Percentiles rank a stretch among this genome's conserved stretches.
phyloP scores from a whole-genome alignment of 2,329 filamentous ascomycete species.

The Colletotrichum magnum region DNA sequence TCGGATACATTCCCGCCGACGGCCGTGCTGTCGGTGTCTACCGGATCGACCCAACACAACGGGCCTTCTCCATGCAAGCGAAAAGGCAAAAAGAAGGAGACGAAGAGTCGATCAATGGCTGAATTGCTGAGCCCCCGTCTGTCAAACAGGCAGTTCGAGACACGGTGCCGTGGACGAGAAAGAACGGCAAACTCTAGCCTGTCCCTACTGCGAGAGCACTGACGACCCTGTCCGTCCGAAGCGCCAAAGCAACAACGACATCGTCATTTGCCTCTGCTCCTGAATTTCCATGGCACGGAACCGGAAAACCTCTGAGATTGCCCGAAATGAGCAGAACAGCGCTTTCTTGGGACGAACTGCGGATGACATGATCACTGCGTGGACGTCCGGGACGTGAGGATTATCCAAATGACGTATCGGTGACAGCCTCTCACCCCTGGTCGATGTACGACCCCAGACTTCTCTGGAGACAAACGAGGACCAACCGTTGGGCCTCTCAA shows the following conservation, averaged over 20 bases:
- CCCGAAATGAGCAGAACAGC: too few species aligned
- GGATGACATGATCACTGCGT: not conserved
- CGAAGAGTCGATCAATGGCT: too few species aligned
- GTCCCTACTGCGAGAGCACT: not conserved
- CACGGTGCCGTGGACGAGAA: not conserved
- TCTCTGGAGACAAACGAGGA: not conserved
- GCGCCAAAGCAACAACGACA: not conserved
- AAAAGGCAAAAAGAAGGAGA: not conserved
- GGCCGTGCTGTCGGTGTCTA: not conserved
- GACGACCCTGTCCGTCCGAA: not conserved
- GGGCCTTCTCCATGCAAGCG: slow-evolving; percentile 6
- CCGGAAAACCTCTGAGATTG: too few species aligned
- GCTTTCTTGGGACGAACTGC: not conserved
- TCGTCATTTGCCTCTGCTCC: too few species aligned
- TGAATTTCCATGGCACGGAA: too few species aligned
- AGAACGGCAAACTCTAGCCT: not conserved
- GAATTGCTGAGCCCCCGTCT: too few species aligned
- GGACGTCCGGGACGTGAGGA: not conserved
- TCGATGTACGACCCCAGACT: too few species aligned
- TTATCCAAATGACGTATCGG: slow-evolving; percentile 16
- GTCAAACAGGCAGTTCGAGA: not conserved
- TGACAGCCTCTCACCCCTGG: slow-evolving; percentile 6
- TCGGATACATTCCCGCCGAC: not conserved
- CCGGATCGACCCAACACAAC: slow-evolving; percentile 26
- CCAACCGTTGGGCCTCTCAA: not conserved